Evolutionary conservation across 2,329 filamentous ascomycete species (phyloP).

Genomic region (Pestalotiopsis fici): DNA sequence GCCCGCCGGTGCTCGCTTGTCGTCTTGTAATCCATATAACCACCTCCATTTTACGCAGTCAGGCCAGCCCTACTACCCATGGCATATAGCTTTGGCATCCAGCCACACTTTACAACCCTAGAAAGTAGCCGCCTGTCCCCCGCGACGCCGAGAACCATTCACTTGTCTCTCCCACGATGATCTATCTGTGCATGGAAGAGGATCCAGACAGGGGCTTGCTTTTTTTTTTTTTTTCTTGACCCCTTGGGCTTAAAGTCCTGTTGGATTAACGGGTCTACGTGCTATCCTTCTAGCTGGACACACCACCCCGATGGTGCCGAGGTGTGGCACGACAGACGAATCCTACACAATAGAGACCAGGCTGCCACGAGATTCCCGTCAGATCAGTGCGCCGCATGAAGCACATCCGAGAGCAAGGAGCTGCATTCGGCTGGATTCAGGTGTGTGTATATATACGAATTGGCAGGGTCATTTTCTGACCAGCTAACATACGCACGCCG

Average conservation of each 20-base stretch:
- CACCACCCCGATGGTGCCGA: neutral
- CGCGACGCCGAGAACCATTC: no score
- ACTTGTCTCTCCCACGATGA: no score
- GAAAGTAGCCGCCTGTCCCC: no score
- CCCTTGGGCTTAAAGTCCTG: no score
- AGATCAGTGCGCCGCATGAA: neutral
- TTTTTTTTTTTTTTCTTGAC: no score
- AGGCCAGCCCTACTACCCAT: neutral
- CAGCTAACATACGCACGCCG: neutral
- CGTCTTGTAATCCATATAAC: neutral
- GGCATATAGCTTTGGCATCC: neutral
- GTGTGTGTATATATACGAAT: neutral
- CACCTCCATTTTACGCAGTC: neutral
- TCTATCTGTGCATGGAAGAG: no score
- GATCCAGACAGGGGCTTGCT: no score
- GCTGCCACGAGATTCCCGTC: conserved; percentile 2
- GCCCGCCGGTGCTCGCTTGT: neutral
- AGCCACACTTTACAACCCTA: no score
- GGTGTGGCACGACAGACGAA: neutral
- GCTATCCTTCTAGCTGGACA: neutral
- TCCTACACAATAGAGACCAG: neutral
- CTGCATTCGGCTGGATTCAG: neutral
- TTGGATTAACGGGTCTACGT: no score
- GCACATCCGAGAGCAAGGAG: neutral
- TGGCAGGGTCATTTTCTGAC: neutral